Evolutionary conservation across 2,329 filamentous ascomycete species (phyloP).

Genomic region (Beauveria sp.): DNA sequence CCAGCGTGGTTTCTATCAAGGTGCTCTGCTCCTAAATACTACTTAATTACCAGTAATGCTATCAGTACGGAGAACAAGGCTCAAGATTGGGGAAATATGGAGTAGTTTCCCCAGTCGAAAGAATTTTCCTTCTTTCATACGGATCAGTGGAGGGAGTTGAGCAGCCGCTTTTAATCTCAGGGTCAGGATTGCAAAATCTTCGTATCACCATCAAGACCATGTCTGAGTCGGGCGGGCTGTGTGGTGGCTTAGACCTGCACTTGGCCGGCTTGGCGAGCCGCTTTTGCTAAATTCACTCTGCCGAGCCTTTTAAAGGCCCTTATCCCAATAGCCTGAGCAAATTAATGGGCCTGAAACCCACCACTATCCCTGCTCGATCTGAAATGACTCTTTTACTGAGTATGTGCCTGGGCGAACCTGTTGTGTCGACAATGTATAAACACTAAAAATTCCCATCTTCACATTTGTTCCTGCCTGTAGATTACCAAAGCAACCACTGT

Average conservation of each 20-base stretch:
- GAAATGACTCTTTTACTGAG: too few species aligned
- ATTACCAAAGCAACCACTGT: neutral
- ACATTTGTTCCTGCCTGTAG: neutral
- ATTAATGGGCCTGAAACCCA: neutral
- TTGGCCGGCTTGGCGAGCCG: neutral
- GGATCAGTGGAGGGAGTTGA: too few species aligned
- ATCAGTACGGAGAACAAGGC: too few species aligned
- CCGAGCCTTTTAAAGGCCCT: neutral
- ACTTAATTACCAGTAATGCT: too few species aligned
- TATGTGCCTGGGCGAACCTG: too few species aligned
- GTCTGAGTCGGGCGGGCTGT: constrained; percentile 1
- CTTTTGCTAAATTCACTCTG: neutral
- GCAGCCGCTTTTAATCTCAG: too few species aligned
- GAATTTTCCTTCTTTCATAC: neutral
- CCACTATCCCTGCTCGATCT: too few species aligned
- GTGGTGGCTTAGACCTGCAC: constrained; percentile 8
- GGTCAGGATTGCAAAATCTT: too few species aligned
- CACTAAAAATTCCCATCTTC: neutral
- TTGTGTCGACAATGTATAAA: neutral
- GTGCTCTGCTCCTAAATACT: too few species aligned
- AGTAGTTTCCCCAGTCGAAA: neutral
- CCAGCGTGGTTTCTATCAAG: too few species aligned
- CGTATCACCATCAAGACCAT: neutral
- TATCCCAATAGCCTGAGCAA: neutral
- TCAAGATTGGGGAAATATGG: neutral